phyloP scores from a whole-genome alignment of 108 stramenopile genomes.

The Cylindrotheca closterium region DNA sequence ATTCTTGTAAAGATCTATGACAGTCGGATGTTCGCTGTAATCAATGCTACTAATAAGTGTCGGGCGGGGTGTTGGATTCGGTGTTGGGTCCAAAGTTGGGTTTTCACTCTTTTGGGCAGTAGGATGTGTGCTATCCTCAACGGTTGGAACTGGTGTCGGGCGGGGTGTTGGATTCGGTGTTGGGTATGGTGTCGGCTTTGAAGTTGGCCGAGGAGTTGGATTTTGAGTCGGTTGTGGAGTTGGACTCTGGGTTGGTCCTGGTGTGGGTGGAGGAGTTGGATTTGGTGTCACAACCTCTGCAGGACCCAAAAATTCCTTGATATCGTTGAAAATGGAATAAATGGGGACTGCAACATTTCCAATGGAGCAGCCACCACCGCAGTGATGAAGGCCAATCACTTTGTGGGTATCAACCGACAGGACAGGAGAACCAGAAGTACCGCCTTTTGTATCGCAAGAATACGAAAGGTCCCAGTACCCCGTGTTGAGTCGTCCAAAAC shows the following conservation, averaged over 20 bases:
- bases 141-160: not conserved
- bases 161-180: not conserved
- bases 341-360: slow-evolving; percentile 2
- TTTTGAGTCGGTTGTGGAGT: not conserved
- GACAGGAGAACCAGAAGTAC: slow-evolving; percentile 17
- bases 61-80: not conserved
- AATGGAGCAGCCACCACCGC: not conserved
- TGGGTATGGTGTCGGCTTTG: not conserved
- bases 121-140: not conserved
- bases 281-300: not conserved
- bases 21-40: too few relatives aligned
- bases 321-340: not conserved
- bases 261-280: not conserved
- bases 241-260: not conserved
- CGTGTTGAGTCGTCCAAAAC: not conserved
- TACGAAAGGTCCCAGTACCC: slow-evolving; percentile 1
- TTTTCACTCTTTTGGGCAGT: not conserved
- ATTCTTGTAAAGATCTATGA: too few relatives aligned
- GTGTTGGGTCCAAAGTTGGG: not conserved
- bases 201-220: not conserved
- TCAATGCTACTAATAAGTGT: too few relatives aligned
- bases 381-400: slow-evolving; percentile 17
- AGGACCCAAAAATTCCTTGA: not conserved
- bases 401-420: slow-evolving; percentile 6
- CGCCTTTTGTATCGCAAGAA: slow-evolving; percentile 22